phyloP scores from a whole-genome alignment of 768 basidiomycete species.

The Sporobolomyces phaffii region DNA sequence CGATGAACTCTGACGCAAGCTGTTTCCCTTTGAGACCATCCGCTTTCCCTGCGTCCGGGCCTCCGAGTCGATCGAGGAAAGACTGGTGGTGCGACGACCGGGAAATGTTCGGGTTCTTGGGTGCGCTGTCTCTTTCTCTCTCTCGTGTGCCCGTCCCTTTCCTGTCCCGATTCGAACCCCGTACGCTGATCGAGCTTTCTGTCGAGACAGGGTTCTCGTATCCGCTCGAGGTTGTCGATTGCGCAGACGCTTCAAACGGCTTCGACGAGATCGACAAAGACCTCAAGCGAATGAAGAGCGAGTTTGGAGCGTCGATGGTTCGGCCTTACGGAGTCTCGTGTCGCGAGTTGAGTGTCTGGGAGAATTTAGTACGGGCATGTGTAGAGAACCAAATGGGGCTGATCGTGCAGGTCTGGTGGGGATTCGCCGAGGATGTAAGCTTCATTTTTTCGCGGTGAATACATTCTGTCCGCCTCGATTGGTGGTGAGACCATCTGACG shows the following conservation, averaged over 20 bases:
- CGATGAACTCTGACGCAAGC: too few species aligned
- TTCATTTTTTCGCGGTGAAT: too few species aligned
- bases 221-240: conserved; percentile 12
- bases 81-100: background rate
- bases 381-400: conserved; percentile 28
- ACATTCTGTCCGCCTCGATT: too few species aligned
- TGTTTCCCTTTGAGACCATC: background rate
- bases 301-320: conserved; percentile 37
- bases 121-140: background rate
- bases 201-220: conserved; percentile 3
- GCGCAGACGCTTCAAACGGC: conserved; percentile 18
- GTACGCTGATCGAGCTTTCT: too few species aligned
- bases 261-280: conserved; percentile 21
- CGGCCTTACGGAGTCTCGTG: conserved; percentile 34
- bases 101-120: background rate
- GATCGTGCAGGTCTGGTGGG: conserved; percentile 10
- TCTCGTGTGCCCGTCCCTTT: too few species aligned
- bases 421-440: background rate
- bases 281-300: conserved; percentile 30
- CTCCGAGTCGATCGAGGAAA: background rate
- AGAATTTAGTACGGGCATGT: conserved; percentile 26
- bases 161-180: too few species aligned
- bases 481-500: too few species aligned
- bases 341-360: conserved; percentile 24
- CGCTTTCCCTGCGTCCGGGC: background rate